These are phyloP conservation scores for Penicillium herquei DNA, from an alignment of 495 filamentous ascomycete genomes.

Conservation along the genomic window DNA sequence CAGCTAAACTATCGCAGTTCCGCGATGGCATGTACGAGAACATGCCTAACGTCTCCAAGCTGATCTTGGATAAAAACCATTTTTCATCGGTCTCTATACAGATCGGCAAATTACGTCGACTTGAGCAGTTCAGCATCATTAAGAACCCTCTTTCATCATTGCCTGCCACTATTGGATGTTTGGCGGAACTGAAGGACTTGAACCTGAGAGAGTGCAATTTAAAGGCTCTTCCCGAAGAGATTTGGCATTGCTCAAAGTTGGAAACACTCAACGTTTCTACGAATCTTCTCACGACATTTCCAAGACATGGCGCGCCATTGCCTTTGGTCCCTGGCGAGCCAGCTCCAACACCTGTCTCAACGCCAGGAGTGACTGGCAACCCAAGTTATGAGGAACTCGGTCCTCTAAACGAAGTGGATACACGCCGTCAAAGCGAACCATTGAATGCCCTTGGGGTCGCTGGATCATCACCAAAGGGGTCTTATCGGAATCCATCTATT, in stretches of 20 bases:
- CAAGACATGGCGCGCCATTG: conserved; percentile 68
- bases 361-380: conserved; percentile 52
- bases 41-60: conserved; percentile 77
- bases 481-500: conserved; percentile 74
- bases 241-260: conserved; percentile 87
- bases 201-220: conserved; percentile 93
- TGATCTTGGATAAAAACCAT: conserved; percentile 92
- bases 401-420: conserved; percentile 59
- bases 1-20: conserved; percentile 80
- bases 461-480: conserved; percentile 64
- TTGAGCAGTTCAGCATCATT: conserved; percentile 92
- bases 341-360: conserved; percentile 47
- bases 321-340: conserved; percentile 57
- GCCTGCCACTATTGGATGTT: conserved; percentile 79
- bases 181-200: conserved; percentile 77
- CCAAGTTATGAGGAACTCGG: conserved; percentile 76
- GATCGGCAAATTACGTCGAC: conserved; percentile 75
- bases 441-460: conserved; percentile 60
- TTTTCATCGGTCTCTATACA: conserved; percentile 82
- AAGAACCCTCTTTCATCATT: conserved; percentile 82
- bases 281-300: conserved; percentile 86
- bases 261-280: conserved; percentile 94
- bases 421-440: conserved; percentile 79
- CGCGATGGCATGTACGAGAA: conserved; percentile 83
- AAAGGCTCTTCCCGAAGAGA: conserved; percentile 78